phyloP scores from a whole-genome alignment of 768 basidiomycete genomes.

The Leccinum subgranulosum region DNA sequence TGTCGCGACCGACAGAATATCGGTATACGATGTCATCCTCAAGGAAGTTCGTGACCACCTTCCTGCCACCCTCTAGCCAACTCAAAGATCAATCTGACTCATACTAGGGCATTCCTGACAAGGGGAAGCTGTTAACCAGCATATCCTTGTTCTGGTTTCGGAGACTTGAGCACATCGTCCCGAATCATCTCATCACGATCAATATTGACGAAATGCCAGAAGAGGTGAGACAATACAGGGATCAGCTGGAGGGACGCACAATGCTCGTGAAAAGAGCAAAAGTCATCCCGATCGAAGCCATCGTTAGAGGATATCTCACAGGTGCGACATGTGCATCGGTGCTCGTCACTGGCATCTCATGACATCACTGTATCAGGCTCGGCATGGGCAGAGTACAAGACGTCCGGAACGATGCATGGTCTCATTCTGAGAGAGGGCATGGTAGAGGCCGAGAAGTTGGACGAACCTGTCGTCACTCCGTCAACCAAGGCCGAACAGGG shows the following conservation, averaged over 20 bases:
- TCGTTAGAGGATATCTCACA: conserved; percentile 95
- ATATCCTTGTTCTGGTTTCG: conserved; percentile 97
- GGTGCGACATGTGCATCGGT: conserved; percentile 45
- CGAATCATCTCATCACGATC: conserved; percentile 85
- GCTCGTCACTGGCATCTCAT: conserved; percentile 7
- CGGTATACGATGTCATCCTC: conserved; percentile 94
- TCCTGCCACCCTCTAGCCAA: not conserved
- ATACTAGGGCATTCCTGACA: conserved; percentile 85
- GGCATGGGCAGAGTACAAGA: conserved; percentile 93
- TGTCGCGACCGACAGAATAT: conserved; percentile 93
- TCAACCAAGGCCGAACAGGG: conserved; percentile 97
- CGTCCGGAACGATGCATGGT: conserved; percentile 82
- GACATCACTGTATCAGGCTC: conserved; percentile 59
- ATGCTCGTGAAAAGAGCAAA: conserved; percentile 92
- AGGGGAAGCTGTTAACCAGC: conserved; percentile 84
- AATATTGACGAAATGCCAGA: conserved; percentile 79
- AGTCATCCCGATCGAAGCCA: conserved; percentile 90
- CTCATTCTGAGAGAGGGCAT: conserved; percentile 71
- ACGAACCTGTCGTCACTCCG: conserved; percentile 87
- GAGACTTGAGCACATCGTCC: conserved; percentile 72
- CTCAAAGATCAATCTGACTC: not conserved
- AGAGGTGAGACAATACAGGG: conserved; percentile 68
- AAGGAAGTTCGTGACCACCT: conserved; percentile 65
- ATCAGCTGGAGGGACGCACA: conserved; percentile 75
- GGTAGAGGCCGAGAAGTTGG: conserved; percentile 81